These are phyloP conservation scores for Tephrocybe rancida DNA, from an alignment of 768 basidiomycete species.

Conservation along the genomic window DNA sequence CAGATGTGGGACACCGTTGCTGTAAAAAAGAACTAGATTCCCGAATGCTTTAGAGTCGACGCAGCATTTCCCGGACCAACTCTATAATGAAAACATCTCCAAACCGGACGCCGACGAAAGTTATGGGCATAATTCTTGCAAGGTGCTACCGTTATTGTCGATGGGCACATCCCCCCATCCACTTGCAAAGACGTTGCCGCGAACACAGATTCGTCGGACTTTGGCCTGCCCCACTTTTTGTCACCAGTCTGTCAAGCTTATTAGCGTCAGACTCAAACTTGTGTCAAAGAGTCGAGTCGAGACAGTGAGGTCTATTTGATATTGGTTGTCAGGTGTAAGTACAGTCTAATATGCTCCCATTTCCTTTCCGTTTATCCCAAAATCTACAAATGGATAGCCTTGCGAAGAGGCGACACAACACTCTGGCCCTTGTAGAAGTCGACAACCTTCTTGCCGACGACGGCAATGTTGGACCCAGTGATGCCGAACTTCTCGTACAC, in stretches of 20 bases:
- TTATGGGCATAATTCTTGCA: no score
- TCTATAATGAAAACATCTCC: not conserved
- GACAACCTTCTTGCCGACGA: constrained; percentile 83
- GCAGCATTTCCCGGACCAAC: not conserved
- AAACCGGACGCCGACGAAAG: not conserved
- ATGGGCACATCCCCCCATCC: no score
- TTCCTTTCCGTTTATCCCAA: not conserved
- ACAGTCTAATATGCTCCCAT: constrained; percentile 8
- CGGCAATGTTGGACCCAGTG: constrained; percentile 78
- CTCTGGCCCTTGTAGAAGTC: constrained; percentile 83
- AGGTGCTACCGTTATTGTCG: no score
- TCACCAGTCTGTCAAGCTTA: no score
- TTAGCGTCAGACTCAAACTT: no score
- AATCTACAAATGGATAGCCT: constrained; percentile 55
- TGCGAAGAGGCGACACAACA: constrained; percentile 75
- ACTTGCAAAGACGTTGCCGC: no score
- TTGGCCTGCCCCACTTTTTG: no score
- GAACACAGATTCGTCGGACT: no score
- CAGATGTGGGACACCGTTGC: constrained; percentile 77
- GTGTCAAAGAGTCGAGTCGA: not conserved
- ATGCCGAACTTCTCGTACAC: constrained; percentile 92
- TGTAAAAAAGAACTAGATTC: constrained; percentile 66
- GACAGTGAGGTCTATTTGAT: not conserved
- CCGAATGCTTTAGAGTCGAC: constrained; percentile 1
- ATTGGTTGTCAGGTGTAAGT: not conserved